Evolutionary conservation across 345 rosid genomes (phyloP), one percentile per base, ranked within the genome.

Genomic region (Rubroshorea leprosula): DNA sequence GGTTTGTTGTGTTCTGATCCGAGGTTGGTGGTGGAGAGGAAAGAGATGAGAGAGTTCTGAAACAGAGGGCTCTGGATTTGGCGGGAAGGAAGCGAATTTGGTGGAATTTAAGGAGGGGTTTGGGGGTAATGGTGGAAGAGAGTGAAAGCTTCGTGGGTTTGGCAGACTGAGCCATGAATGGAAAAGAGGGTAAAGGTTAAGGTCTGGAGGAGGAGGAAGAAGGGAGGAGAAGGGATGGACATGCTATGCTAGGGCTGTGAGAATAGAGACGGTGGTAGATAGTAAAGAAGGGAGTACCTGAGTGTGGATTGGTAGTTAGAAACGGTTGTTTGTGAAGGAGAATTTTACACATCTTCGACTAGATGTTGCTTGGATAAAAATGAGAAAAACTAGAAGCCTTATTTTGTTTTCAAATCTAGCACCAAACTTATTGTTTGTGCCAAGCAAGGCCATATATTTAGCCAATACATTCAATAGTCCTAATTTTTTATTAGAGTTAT

Each of bases 161-260:
- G n/a, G 62, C 15, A 31, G 77, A 27, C 19, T 71, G 79, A 69
- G 74, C 66, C 89, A 83, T 87, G 48, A 77, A 47, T 17, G 64
- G 49, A 14, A 12, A 52, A 54, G 58, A 60, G 35, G 56, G 66
- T 60, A 47, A 27, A 67, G 74, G 53, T 67, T 66, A 57, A 76
- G 68, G 75, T 63, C 74, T 63, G 65, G 62, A 9, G 53, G 22
- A 57, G 68, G 41, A 56, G 51, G 57, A 61, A 49, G 14, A 60
- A 55, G 4, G 71, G 65, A 31, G 75, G 44, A 35, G 74, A 48
- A 13, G 18, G 12, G 52, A 45, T 7, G 68, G 72, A 47, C 66
- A 60, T 60, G 71, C 23, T 12, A 13, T 31, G 65, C 19, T 17
- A 9, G 58, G 44, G 51, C 0, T 35, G 4, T 31, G 5, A 25